Evolutionary conservation across 805 yeast genomes (phyloP).

Genomic region (Hemisphaericaspora nanyangensis): DNA sequence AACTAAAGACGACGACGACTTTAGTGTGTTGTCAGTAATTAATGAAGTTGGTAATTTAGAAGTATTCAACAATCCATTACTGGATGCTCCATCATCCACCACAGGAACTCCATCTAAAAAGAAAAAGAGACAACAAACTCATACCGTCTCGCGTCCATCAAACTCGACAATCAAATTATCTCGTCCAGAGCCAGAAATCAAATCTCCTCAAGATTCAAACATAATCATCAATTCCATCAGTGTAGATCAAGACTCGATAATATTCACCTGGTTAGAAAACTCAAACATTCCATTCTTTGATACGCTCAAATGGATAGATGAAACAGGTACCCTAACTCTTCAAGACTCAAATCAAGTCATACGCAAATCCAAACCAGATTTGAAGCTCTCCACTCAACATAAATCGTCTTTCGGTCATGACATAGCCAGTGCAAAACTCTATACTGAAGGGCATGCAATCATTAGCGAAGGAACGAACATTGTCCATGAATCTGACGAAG

Average conservation of each 20-base stretch:
- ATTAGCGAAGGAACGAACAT: slow-evolving; percentile 63
- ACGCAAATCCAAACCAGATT: slow-evolving; percentile 37
- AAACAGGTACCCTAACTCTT: slow-evolving; percentile 21
- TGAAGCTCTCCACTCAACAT: slow-evolving; percentile 35
- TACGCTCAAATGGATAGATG: slow-evolving; percentile 45
- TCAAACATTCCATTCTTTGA: slow-evolving; percentile 57
- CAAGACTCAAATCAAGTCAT: slow-evolving; percentile 18
- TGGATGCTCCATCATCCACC: slow-evolving; percentile 12
- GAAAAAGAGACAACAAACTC: slow-evolving; percentile 40
- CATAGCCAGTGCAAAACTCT: slow-evolving; percentile 49
- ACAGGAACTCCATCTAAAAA: slow-evolving; percentile 27
- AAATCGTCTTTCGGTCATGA: slow-evolving; percentile 46
- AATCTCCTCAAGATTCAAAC: slow-evolving; percentile 25
- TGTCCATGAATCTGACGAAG: slow-evolving; percentile 47
- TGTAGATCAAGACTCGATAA: slow-evolving; percentile 30
- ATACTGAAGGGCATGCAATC: slow-evolving; percentile 58
- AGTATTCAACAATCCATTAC: slow-evolving; percentile 58
- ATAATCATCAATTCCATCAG: slow-evolving; percentile 28
- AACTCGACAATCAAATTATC: slow-evolving; percentile 42
- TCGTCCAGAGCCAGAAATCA: slow-evolving; percentile 42
- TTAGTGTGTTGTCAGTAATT: slow-evolving; percentile 47
- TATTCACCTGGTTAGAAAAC: slow-evolving; percentile 60
- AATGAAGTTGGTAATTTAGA: slow-evolving; percentile 78
- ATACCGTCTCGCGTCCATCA: slow-evolving; percentile 49
- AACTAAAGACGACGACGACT: slow-evolving; percentile 20